These are phyloP conservation scores for Secale cereale DNA, from an alignment of 176 grass and related monocot species.

Conservation along the genomic window DNA sequence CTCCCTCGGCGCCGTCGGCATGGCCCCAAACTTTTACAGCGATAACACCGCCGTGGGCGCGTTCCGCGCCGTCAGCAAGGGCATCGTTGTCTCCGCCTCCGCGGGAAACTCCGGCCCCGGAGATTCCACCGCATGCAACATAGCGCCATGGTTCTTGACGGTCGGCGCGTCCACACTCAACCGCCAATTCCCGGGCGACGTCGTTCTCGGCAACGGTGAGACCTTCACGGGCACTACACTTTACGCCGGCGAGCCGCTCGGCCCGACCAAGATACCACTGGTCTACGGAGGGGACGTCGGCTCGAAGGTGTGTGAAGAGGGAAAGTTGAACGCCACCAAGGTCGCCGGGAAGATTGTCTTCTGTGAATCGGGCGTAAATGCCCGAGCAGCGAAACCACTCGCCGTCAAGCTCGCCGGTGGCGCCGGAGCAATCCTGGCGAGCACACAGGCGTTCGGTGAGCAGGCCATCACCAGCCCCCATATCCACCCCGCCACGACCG, in stretches of 20 bases:
- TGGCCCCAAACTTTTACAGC: neutral
- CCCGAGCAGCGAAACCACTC: constrained; percentile 16
- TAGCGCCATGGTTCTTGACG: constrained; percentile 58
- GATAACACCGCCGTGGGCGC: constrained; percentile 37
- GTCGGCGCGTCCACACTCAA: constrained; percentile 54
- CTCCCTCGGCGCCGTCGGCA: constrained; percentile 16
- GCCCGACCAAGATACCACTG: neutral
- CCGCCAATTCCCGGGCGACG: constrained; percentile 28
- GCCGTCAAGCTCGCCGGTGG: constrained; percentile 49
- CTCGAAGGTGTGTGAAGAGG: neutral
- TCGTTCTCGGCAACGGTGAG: constrained; percentile 37
- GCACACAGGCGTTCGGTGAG: constrained; percentile 13
- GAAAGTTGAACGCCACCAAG: neutral
- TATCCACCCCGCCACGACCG: neutral
- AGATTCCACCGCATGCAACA: constrained; percentile 22
- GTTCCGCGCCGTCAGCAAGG: constrained; percentile 34
- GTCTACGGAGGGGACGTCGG: constrained; percentile 29
- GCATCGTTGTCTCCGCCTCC: constrained; percentile 35
- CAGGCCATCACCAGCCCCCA: neutral
- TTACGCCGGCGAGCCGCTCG: constrained; percentile 14
- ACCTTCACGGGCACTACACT: constrained; percentile 25
- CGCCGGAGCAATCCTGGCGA: constrained; percentile 22
- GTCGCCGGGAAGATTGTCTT: constrained; percentile 53
- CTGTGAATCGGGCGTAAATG: constrained; percentile 22
- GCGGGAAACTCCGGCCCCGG: constrained; percentile 39